Evolutionary conservation across 1,284 basidiomycete species (phyloP).

Genomic region (Moesziomyces antarcticus): DNA sequence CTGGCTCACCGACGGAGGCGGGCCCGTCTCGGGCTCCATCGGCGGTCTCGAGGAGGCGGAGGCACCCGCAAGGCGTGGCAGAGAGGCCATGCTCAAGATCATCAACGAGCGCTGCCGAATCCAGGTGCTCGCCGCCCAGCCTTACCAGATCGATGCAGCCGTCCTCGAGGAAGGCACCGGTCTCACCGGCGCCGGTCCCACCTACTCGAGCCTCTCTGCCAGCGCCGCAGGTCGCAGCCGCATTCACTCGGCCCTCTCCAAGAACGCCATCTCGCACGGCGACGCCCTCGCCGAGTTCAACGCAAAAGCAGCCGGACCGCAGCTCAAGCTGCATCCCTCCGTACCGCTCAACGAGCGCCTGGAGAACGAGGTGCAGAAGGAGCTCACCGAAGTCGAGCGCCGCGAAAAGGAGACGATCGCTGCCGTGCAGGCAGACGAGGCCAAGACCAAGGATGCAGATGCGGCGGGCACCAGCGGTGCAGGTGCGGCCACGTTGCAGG

Average conservation of each 20-base stretch:
- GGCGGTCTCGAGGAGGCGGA: constrained; percentile 76
- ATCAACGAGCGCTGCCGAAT: constrained; percentile 92
- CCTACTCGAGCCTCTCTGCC: constrained; percentile 36
- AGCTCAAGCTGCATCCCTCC: constrained; percentile 62
- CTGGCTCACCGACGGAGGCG: constrained; percentile 93
- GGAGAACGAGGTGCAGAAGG: constrained; percentile 60
- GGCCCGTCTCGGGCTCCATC: constrained; percentile 83
- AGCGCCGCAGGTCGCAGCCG: constrained; percentile 30
- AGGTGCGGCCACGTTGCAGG: constrained; percentile 5
- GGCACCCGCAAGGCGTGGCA: constrained; percentile 70
- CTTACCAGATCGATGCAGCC: constrained; percentile 60
- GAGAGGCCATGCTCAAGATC: constrained; percentile 84
- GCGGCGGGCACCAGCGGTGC: constrained; percentile 9
- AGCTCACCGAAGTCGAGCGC: constrained; percentile 52
- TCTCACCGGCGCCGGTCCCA: constrained; percentile 61
- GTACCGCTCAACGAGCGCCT: constrained; percentile 62
- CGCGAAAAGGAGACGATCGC: constrained; percentile 40
- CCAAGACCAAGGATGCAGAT: constrained; percentile 26
- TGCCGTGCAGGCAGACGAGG: constrained; percentile 37
- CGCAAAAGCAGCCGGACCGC: constrained; percentile 60
- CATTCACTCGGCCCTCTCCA: constrained; percentile 37
- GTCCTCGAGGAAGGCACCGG: constrained; percentile 66
- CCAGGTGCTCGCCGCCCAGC: constrained; percentile 70
- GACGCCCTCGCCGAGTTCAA: constrained; percentile 65
- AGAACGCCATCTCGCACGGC: constrained; percentile 54